These are phyloP conservation scores for Gamsiella multidivaricata DNA, from an alignment of 192 early-diverging fungal genomes.

Conservation along the genomic window DNA sequence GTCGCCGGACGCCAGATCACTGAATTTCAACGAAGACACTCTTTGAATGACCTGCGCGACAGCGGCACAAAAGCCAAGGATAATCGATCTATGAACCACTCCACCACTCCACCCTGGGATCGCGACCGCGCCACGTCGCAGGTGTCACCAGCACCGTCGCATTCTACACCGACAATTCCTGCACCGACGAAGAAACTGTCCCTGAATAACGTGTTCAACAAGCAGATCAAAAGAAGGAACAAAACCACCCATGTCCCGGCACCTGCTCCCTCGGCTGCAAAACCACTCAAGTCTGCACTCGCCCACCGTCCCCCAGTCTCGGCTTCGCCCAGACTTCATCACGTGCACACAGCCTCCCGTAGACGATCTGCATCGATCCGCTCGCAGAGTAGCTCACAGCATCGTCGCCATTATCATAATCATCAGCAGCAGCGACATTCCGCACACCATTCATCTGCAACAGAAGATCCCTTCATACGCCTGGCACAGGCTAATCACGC, in stretches of 20 bases:
- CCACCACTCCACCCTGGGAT: neutral
- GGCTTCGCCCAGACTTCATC: slow-evolving; percentile 14
- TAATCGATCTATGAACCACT: neutral
- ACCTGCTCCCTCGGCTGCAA: slow-evolving; percentile 6
- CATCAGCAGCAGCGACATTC: slow-evolving; percentile 1
- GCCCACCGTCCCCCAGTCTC: slow-evolving; percentile 15
- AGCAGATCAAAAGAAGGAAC: slow-evolving; percentile 21
- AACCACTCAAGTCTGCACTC: slow-evolving; percentile 38
- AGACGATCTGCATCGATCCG: slow-evolving; percentile 29
- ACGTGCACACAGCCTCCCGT: slow-evolving; percentile 4
- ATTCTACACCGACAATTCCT: neutral
- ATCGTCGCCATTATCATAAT: neutral
- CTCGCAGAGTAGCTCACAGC: slow-evolving; percentile 19
- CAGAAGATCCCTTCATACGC: slow-evolving; percentile 14
- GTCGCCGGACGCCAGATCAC: slow-evolving; percentile 45
- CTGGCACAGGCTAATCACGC: slow-evolving; percentile 28
- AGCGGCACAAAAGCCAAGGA: neutral
- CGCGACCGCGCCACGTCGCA: neutral
- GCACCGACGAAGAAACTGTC: slow-evolving; percentile 18
- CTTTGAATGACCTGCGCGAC: slow-evolving; percentile 41
- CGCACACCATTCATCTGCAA: neutral
- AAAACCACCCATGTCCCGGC: neutral
- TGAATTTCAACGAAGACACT: slow-evolving; percentile 44
- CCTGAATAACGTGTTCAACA: slow-evolving; percentile 37
- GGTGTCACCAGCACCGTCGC: neutral